Percentiles rank a stretch among this genome's conserved stretches.
Evolutionary conservation across 106 monocot species (phyloP).

Genomic region (Narthecium ossifragum): DNA sequence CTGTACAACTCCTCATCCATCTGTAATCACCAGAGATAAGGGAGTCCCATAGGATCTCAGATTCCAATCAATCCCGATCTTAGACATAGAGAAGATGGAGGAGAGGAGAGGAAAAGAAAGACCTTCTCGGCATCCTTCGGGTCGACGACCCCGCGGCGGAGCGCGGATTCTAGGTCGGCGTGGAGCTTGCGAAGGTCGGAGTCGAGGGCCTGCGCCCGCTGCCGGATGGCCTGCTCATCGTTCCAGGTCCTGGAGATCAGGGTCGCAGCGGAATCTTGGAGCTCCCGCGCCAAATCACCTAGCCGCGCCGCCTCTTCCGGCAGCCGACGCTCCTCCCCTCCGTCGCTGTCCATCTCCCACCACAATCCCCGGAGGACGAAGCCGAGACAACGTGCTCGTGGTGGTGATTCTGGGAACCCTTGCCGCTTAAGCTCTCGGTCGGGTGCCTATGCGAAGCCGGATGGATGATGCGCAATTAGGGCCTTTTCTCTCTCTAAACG

Average conservation of each 20-base stretch:
- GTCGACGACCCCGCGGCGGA: slow-evolving; percentile 19
- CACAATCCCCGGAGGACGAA: too few species aligned
- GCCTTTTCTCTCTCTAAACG: too few species aligned
- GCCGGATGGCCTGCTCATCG: slow-evolving; percentile 78
- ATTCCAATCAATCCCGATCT: neutral
- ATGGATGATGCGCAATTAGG: too few species aligned
- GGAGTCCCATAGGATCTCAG: neutral
- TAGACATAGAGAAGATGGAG: neutral
- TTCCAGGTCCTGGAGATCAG: slow-evolving; percentile 48
- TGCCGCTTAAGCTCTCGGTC: too few species aligned
- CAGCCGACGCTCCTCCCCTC: slow-evolving; percentile 22
- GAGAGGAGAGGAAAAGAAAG: neutral
- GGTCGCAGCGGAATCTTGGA: slow-evolving; percentile 69
- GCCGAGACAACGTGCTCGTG: too few species aligned
- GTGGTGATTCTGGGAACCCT: too few species aligned
- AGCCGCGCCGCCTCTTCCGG: slow-evolving; percentile 47
- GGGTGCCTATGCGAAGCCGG: too few species aligned
- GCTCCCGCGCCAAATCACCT: slow-evolving; percentile 52
- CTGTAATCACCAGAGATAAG: slow-evolving; percentile 19
- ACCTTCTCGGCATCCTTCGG: slow-evolving; percentile 68
- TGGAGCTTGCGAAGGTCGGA: slow-evolving; percentile 64
- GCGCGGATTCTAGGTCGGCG: slow-evolving; percentile 15
- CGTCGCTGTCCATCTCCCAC: too few species aligned
- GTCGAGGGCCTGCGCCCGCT: slow-evolving; percentile 64
- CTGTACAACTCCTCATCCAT: slow-evolving; percentile 74